A percentile compares a stretch with the other conserved stretches of the same genome.
phyloP scores from a whole-genome alignment of 495 filamentous ascomycete species.

The Xylaria acuta region DNA sequence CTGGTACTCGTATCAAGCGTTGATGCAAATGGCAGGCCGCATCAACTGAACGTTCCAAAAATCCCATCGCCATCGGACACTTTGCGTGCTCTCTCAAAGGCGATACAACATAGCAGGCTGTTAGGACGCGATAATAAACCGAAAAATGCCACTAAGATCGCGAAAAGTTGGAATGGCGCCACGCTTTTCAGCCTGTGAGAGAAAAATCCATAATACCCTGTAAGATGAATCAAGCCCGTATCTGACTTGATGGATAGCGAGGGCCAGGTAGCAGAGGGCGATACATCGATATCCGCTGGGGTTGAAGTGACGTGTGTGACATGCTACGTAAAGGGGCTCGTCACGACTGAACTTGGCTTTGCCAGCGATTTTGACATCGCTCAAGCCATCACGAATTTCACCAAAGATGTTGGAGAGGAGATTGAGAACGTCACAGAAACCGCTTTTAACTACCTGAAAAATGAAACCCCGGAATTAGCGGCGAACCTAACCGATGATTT shows the following conservation, averaged over 20 bases:
- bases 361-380: constrained; percentile 48
- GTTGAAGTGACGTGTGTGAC: constrained; percentile 55
- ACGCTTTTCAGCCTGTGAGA: constrained; percentile 44
- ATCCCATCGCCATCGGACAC: not conserved
- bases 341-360: constrained; percentile 49
- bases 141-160: constrained; percentile 48
- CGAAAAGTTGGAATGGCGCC: constrained; percentile 49
- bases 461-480: constrained; percentile 28
- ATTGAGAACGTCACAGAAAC: constrained; percentile 42
- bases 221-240: not conserved
- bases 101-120: not conserved
- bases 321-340: constrained; percentile 59
- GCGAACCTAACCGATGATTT: constrained; percentile 38
- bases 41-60: not conserved
- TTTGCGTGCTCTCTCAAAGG: not conserved
- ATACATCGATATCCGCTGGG: constrained; percentile 25
- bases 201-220: not conserved
- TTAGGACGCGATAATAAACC: constrained; percentile 22
- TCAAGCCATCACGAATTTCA: constrained; percentile 44
- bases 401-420: constrained; percentile 33
- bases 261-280: not conserved
- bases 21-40: not conserved
- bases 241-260: constrained; percentile 23
- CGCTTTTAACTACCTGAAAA: constrained; percentile 38
- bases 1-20: not conserved